Conservation (phyloP, 2,329 filamentous ascomycete genomes). For the Blastomyces gilchristii region DNA sequence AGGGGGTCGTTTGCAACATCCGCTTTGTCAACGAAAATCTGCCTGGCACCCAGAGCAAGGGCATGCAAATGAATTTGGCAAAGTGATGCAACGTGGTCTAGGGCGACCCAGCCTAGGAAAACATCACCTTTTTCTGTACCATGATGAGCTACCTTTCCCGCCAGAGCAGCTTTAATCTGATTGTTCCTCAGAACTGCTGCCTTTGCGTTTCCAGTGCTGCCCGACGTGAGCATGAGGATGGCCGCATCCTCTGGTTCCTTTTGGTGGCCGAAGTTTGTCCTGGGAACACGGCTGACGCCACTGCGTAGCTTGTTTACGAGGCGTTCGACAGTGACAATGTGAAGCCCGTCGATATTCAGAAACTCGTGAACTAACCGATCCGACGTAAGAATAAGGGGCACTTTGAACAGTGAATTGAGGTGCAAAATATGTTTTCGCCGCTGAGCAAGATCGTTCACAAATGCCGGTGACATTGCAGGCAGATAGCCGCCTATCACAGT, state of each 20-base stretch:
- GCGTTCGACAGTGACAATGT: constrained; percentile 12
- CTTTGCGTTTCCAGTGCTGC: constrained; percentile 43
- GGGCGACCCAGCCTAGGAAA: constrained; percentile 41
- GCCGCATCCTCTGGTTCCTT: constrained; percentile 19
- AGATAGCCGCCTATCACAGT: constrained; percentile 28
- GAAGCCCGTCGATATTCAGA: constrained; percentile 13
- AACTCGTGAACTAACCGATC: constrained; percentile 14
- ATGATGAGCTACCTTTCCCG: constrained; percentile 30
- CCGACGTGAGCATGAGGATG: constrained; percentile 44
- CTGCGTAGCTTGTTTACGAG: constrained; percentile 1
- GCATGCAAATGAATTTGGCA: constrained; percentile 45
- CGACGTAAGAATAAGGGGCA: constrained; percentile 21
- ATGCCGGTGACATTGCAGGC: constrained; percentile 30
- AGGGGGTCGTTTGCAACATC: constrained; percentile 34
- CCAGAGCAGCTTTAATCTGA: constrained; percentile 36
- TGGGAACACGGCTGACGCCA: neutral
- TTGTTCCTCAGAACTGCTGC: constrained; percentile 38
- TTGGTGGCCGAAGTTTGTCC: constrained; percentile 8
- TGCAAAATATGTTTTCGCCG: constrained; percentile 24
- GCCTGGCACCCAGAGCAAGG: constrained; percentile 32
- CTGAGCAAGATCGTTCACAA: constrained; percentile 22
- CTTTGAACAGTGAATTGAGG: constrained; percentile 18
- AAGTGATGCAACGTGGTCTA: constrained; percentile 47
- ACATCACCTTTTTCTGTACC: constrained; percentile 22
- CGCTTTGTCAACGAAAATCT: constrained; percentile 37